Evolutionary conservation across 2,329 filamentous ascomycete genomes (phyloP).

Genomic region (Corynespora cassiicola): DNA sequence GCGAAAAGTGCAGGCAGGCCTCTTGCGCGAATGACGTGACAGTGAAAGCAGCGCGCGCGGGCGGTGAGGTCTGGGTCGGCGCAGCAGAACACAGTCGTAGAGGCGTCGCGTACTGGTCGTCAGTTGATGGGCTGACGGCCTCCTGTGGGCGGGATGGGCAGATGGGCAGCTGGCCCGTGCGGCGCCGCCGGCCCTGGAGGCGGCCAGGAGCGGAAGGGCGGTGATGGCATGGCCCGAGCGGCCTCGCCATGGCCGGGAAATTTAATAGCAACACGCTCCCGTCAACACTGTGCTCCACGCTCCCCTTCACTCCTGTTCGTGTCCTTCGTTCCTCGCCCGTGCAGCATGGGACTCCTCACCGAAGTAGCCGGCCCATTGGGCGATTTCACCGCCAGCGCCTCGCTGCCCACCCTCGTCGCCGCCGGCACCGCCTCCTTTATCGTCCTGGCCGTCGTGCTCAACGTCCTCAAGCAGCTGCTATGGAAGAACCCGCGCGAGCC

Average conservation of each 20-base stretch:
- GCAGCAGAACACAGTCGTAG: no score
- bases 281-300: slow-evolving; percentile 15
- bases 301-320: slow-evolving; percentile 10
- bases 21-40: slow-evolving; percentile 31
- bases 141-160: slow-evolving; percentile 13
- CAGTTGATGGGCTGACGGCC: slow-evolving; percentile 33
- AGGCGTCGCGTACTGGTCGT: slow-evolving; percentile 17
- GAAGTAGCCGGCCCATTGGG: slow-evolving; percentile 56
- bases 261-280: slow-evolving; percentile 29
- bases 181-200: not conserved
- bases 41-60: slow-evolving; percentile 16
- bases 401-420: slow-evolving; percentile 53
- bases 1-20: no score
- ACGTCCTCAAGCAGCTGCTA: slow-evolving; percentile 80
- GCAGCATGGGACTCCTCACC: slow-evolving; percentile 60
- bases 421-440: slow-evolving; percentile 57
- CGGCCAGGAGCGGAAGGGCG: slow-evolving; percentile 22
- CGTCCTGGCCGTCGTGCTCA: slow-evolving; percentile 70
- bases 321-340: slow-evolving; percentile 15
- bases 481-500: slow-evolving; percentile 77
- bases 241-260: slow-evolving; percentile 27
- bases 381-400: slow-evolving; percentile 48
- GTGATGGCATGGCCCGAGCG: slow-evolving; percentile 25
- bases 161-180: slow-evolving; percentile 13
- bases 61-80: slow-evolving; percentile 18